phyloP scores from a whole-genome alignment of 2,329 filamentous ascomycete species.

The Dendryphion nanum region DNA sequence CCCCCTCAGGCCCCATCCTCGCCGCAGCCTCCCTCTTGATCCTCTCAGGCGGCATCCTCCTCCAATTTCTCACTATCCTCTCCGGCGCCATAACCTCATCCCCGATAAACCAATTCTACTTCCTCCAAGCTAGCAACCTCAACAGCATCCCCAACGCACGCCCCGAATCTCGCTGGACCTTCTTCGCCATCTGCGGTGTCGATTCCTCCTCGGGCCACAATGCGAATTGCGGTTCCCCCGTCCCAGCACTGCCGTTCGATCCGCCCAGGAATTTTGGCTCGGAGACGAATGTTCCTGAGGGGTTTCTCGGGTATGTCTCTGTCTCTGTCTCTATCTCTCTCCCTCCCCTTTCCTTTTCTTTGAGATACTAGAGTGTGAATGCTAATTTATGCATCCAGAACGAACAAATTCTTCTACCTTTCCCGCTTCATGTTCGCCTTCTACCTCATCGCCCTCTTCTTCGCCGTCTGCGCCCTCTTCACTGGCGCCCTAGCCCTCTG shows the following conservation, averaged over 20 bases:
- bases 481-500: conserved; percentile 67
- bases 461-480: conserved; percentile 67
- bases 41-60: conserved; percentile 59
- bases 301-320: conserved; percentile 48
- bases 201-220: conserved; percentile 51
- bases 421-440: conserved; percentile 94
- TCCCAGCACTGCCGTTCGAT: conserved; percentile 66
- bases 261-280: conserved; percentile 63
- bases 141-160: conserved; percentile 64
- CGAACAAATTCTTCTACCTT: conserved; percentile 73
- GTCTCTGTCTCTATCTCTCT: conserved; percentile 27
- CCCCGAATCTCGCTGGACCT: conserved; percentile 78
- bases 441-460: conserved; percentile 80
- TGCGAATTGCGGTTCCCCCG: conserved; percentile 60
- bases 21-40: conserved; percentile 60
- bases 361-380: not conserved
- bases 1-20: conserved; percentile 53
- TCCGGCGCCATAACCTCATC: conserved; percentile 55
- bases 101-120: conserved; percentile 75
- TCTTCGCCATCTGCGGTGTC: conserved; percentile 76
- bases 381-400: conserved; percentile 8
- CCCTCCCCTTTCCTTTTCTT: not conserved
- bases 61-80: conserved; percentile 66
- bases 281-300: conserved; percentile 49
- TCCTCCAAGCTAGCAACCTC: conserved; percentile 75